Base-by-base conservation (phyloP, 495 filamentous ascomycete genomes). In the Xylona heveae region DNA sequence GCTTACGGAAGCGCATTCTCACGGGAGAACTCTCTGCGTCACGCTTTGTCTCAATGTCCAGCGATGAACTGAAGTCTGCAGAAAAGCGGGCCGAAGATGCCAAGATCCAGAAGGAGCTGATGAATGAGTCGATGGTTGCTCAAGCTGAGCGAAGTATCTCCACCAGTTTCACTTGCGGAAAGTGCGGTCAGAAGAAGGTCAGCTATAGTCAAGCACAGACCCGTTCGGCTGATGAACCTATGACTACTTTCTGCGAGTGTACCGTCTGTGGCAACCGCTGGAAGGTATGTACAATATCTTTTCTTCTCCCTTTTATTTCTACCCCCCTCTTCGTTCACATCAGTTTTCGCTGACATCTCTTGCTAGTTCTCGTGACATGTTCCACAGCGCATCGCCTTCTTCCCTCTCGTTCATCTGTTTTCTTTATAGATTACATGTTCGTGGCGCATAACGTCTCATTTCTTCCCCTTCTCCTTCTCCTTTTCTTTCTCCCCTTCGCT, bases 121-220 rank as follows among this genome's bases (percentile, higher is more conserved):
- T 94, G 77, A 79, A 80, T 58, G 77, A 85, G 50, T 77, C 88
- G 0, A 78, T 91, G 66, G 82, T 90, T 15, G 78, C 84, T 31
- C 77, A 82, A 54, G 77, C 66, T 2, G 78, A 91, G 49, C 82
- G 77, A 53, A 78, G 69, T 46, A 80, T 93, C 52, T 83, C 72
- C 45, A 78, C 77, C 37, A 72, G 66, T 24, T 61, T 95, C 39
- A 73, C 76, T 54, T 97, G 88, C 53, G 68, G 81, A 36, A 78
- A 78, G 55, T 95, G 88, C 50, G 69, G 71, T 24, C 66, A 91
- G 62, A 82, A 78, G 58, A 88, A 79, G 60, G 88, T 97, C 45
- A 75, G 71, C 41, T 97, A 97, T 50, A 83, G 67, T 20, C 88
- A 94, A 55, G 88, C 90, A 18, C 90, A 95, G 59, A 95, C 88